These are phyloP conservation scores for Turnera subulata DNA, from an alignment of 345 rosid species.

Conservation along the genomic window DNA sequence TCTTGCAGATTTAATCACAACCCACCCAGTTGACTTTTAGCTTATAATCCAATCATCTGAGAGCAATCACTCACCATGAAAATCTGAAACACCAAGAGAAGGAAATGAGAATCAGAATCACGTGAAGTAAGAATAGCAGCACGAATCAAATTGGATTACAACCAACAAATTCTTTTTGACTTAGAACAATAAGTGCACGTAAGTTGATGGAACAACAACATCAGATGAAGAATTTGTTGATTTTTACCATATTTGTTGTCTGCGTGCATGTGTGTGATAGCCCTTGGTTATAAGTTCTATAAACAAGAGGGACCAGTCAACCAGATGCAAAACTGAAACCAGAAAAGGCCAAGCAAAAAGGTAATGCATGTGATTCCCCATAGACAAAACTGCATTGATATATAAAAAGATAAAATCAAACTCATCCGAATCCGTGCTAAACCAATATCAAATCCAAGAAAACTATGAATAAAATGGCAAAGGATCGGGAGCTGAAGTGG, in stretches of 20 bases:
- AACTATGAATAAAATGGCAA: not conserved
- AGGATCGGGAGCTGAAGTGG: not conserved
- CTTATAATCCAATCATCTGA: conserved; percentile 3
- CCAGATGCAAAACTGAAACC: not conserved
- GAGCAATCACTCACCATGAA: not conserved
- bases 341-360: not conserved
- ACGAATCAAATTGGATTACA: not conserved
- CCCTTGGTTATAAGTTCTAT: not conserved
- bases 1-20: not conserved
- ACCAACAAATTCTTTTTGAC: not conserved
- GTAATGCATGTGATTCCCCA: not conserved
- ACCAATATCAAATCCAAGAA: conserved; percentile 1
- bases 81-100: conserved; percentile 5
- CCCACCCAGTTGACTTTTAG: not conserved
- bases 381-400: not conserved
- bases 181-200: not conserved
- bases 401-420: not conserved
- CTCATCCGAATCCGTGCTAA: not conserved
- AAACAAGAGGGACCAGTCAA: not conserved
- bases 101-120: conserved; percentile 3
- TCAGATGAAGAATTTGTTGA: not conserved
- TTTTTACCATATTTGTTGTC: not conserved
- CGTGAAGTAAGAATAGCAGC: not conserved
- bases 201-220: not conserved
- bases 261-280: not conserved